These are phyloP conservation scores for Populus hybrid DNA, from an alignment of 441 rosid genomes.

Conservation along the genomic window DNA sequence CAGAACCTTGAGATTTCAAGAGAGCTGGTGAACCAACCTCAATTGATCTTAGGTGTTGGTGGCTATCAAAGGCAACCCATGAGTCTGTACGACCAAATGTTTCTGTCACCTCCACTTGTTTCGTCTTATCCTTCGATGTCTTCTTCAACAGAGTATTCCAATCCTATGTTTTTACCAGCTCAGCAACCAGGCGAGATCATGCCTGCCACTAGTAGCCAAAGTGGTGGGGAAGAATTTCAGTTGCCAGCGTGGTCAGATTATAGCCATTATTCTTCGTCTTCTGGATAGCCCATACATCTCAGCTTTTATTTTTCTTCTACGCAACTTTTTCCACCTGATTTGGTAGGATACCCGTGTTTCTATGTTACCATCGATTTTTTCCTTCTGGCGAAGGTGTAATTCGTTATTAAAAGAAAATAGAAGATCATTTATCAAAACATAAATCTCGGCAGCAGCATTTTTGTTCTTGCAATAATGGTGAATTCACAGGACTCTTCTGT, in stretches of 20 bases:
- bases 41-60: slow-evolving; percentile 26
- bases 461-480: too few relatives aligned
- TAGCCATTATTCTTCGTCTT: slow-evolving; percentile 19
- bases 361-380: background rate
- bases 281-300: background rate
- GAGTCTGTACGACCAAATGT: slow-evolving; percentile 34
- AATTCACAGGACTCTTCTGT: too few relatives aligned
- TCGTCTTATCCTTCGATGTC: slow-evolving; percentile 9
- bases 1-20: slow-evolving; percentile 18
- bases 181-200: slow-evolving; percentile 23
- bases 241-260: slow-evolving; percentile 33
- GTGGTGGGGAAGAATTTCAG: slow-evolving; percentile 18
- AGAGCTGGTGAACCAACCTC: slow-evolving; percentile 11
- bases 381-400: background rate
- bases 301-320: background rate
- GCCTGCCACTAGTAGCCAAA: slow-evolving; percentile 24
- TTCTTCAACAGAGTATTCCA: slow-evolving; percentile 23
- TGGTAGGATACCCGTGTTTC: background rate
- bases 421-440: too few relatives aligned
- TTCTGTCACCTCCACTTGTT: slow-evolving; percentile 33
- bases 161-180: slow-evolving; percentile 11
- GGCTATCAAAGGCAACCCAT: slow-evolving; percentile 26
- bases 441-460: too few relatives aligned
- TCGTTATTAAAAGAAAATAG: background rate
- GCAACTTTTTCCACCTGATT: background rate